Percentiles rank a stretch among this genome's conserved stretches.
Evolutionary conservation across 2,329 filamentous ascomycete genomes (phyloP).

Genomic region (Acarospora socialis): DNA sequence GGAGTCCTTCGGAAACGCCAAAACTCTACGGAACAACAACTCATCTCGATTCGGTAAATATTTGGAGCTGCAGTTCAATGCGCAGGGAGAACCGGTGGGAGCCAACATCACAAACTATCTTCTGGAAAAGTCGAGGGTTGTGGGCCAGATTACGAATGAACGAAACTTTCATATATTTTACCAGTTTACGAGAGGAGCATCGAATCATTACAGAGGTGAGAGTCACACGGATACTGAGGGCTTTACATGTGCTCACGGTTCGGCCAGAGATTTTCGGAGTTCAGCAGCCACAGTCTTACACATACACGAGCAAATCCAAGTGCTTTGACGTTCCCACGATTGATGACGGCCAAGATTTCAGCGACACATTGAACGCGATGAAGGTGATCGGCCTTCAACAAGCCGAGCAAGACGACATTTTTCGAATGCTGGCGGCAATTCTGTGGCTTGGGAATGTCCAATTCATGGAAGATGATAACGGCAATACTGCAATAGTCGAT

Average conservation of each 20-base stretch:
- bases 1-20: constrained; percentile 96
- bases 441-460: constrained; percentile 91
- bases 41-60: constrained; percentile 98
- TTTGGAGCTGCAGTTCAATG: constrained; percentile 90
- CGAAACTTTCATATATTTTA: constrained; percentile 99
- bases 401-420: constrained; percentile 86
- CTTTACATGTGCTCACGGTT: constrained; percentile 5
- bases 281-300: constrained; percentile 81
- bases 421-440: constrained; percentile 83
- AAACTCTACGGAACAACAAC: constrained; percentile 97
- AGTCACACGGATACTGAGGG: constrained; percentile 1
- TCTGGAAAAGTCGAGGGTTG: constrained; percentile 86
- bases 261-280: constrained; percentile 62
- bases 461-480: constrained; percentile 77
- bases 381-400: constrained; percentile 79
- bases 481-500: constrained; percentile 75
- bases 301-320: constrained; percentile 87
- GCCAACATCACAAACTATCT: constrained; percentile 98
- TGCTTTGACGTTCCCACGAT: constrained; percentile 91
- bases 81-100: constrained; percentile 78
- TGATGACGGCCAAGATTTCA: constrained; percentile 77
- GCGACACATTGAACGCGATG: constrained; percentile 89
- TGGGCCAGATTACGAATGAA: constrained; percentile 89
- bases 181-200: constrained; percentile 91
- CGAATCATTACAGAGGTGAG: constrained; percentile 59